A percentile compares a stretch with the other conserved stretches of the same genome.
Conservation (phyloP, 108 stramenopile genomes). For the Aurantiochytrium sp. region DNA sequence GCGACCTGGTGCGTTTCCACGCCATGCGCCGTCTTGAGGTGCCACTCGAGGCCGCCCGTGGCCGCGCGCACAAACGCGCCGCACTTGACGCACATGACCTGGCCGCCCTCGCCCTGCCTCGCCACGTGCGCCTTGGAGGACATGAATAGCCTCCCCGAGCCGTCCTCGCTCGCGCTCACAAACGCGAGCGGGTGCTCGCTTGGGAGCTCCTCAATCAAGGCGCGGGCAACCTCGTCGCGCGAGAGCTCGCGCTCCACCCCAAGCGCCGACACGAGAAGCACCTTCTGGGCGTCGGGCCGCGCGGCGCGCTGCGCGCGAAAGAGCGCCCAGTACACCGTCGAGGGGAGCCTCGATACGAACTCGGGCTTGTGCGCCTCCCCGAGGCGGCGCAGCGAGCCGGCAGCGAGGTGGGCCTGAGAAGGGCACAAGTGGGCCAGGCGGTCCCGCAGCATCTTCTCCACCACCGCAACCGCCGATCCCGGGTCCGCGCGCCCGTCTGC, state of each 20-base stretch:
- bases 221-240: background rate
- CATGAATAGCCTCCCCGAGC: background rate
- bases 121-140: background rate
- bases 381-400: background rate
- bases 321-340: background rate
- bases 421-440: background rate
- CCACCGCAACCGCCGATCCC: too few relatives aligned
- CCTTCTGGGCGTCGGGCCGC: background rate
- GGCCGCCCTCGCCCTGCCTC: background rate
- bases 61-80: background rate
- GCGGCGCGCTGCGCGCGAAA: background rate
- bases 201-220: background rate
- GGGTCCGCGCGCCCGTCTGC: background rate
- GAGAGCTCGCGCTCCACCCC: background rate
- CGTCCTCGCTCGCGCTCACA: background rate
- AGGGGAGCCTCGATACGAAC: background rate
- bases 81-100: background rate
- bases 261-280: background rate
- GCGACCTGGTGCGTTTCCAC: background rate
- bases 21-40: slow-evolving; percentile 5
- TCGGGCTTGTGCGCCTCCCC: background rate
- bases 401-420: background rate
- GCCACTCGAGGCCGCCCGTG: background rate
- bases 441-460: background rate
- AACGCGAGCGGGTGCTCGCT: background rate